These are phyloP conservation scores for Brassica juncea DNA, from an alignment of 345 rosid genomes.

Conservation along the genomic window DNA sequence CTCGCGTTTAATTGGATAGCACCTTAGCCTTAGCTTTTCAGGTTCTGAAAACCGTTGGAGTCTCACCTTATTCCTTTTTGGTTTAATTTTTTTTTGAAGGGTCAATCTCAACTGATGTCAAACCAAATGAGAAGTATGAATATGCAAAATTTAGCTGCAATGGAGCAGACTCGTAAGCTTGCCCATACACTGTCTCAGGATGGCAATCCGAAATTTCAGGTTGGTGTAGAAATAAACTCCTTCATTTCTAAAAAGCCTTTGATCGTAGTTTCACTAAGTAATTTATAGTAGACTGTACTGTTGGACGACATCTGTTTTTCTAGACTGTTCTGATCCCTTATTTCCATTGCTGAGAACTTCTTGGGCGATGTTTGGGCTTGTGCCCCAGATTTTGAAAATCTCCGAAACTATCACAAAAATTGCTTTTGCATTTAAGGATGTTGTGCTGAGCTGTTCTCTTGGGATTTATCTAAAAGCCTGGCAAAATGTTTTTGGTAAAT, in stretches of 20 bases:
- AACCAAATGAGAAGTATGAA: constrained; percentile 69
- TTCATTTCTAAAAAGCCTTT: too few relatives aligned
- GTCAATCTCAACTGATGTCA: constrained; percentile 68
- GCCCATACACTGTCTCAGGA: constrained; percentile 91
- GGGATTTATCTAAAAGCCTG: constrained; percentile 17
- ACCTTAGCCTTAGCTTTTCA: not conserved
- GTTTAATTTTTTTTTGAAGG: constrained; percentile 46
- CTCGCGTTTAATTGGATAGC: constrained; percentile 10
- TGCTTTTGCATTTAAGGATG: not conserved
- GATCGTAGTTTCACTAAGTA: not conserved
- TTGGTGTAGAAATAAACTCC: constrained; percentile 23
- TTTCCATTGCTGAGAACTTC: constrained; percentile 23
- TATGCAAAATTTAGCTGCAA: constrained; percentile 68
- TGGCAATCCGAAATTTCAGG: constrained; percentile 96
- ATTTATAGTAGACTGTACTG: constrained; percentile 12
- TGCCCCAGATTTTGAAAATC: not conserved
- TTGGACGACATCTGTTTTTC: constrained; percentile 5
- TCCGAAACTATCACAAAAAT: not conserved
- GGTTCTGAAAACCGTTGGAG: not conserved
- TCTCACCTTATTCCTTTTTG: constrained; percentile 10
- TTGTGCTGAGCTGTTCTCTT: constrained; percentile 18
- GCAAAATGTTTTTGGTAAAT: constrained; percentile 31
- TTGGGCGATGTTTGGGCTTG: constrained; percentile 13
- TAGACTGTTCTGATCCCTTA: constrained; percentile 14
- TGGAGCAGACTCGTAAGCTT: constrained; percentile 98